These are phyloP conservation scores for Apiospora arundinis DNA, from an alignment of 2,329 filamentous ascomycete species.

Conservation along the genomic window DNA sequence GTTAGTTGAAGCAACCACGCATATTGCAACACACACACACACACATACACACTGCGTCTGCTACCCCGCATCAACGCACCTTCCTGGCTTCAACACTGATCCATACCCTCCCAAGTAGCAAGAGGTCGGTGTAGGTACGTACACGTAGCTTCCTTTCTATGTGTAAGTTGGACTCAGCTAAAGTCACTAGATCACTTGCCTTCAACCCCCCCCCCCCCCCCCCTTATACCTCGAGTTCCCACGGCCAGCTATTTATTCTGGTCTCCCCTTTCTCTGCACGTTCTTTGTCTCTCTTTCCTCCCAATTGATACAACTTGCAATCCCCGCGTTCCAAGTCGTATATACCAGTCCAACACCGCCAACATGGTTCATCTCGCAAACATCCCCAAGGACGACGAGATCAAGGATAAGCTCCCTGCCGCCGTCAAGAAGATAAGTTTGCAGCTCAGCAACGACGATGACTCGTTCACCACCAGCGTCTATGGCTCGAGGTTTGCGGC, in stretches of 20 bases:
- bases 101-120: neutral
- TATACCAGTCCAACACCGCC: neutral
- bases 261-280: neutral
- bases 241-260: neutral
- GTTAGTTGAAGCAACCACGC: neutral
- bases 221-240: neutral
- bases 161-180: neutral
- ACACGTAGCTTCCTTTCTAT: constrained; percentile 11
- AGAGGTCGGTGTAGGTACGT: constrained; percentile 16
- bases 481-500: constrained; percentile 88
- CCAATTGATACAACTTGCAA: neutral
- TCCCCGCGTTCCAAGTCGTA: neutral
- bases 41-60: neutral
- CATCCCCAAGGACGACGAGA: constrained; percentile 43
- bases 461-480: constrained; percentile 76
- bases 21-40: neutral
- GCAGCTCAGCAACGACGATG: constrained; percentile 57
- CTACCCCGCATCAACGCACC: constrained; percentile 14
- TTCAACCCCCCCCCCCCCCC: neutral
- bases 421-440: constrained; percentile 52
- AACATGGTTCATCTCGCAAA: constrained; percentile 60
- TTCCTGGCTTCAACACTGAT: constrained; percentile 1
- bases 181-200: neutral
- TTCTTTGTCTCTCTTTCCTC: neutral
- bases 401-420: constrained; percentile 39